Evolutionary conservation across 495 filamentous ascomycete species (phyloP), one percentile per base, ranked within the genome.

Genomic region (Trichoderma reesei): DNA sequence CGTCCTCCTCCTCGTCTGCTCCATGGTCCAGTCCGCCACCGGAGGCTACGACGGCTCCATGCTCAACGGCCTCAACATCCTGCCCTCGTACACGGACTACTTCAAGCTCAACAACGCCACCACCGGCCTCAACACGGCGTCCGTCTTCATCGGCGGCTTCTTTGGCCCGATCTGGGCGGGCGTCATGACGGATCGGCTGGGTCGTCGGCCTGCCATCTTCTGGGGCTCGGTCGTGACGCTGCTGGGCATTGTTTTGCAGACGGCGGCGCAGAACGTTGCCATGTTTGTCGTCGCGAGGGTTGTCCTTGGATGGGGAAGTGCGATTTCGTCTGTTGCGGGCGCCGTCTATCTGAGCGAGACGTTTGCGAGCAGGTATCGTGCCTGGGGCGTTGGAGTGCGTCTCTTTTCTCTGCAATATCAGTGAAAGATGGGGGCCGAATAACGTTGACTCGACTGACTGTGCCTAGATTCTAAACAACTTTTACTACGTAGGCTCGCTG

Each of bases 201-300:
- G 86, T 63, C 84, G 86, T 51, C 83, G 85, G 65, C 48, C 79
- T 64, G 83, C 85, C 61, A 84, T 89, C 62, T 73, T 83, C 59
- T 74, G 85, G 63, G 86, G 86, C 46, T 86, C 85, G 60, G 66
- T 79, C 4, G 83, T 88, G 69, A 88, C 88, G 85, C 79, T 84
- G 56, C 71, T 83, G n/a, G 85, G 85, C 38, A 80, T 80, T 64
- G 69, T 81, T 18, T 70, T 87, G 6, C 85, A 88, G 70, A 77
- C 79, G 48, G 75, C 72, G 4, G 77, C 78, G 39, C 79, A 82
- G 65, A 74, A 81, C 64, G 73, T 77, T 36, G 78, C 72, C 44
- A 80, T 80, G 78, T 79, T 79, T 63, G 75, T 80, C 14, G 64
- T 56, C 1, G 51, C 51, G 26, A 56, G 51, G 16, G 34, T 56